phyloP scores from a whole-genome alignment of 495 filamentous ascomycete species.

The Glutinoglossum americanum region DNA sequence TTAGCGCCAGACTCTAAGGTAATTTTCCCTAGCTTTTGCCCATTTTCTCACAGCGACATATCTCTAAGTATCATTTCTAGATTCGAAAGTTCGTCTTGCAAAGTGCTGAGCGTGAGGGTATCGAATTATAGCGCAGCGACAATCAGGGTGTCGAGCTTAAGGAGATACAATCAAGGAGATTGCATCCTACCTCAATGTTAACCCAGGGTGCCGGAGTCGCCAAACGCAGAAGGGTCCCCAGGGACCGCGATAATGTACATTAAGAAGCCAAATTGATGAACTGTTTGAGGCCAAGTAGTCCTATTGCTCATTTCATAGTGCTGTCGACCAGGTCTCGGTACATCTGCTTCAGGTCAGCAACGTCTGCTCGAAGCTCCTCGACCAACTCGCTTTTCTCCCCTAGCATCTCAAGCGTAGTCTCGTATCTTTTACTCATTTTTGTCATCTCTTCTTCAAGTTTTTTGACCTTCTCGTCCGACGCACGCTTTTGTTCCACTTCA shows the following conservation, averaged over 20 bases:
- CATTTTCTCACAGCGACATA: neutral
- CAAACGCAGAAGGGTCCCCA: neutral
- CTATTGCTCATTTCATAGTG: conserved; percentile 40
- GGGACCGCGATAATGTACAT: neutral
- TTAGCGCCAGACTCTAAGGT: conserved; percentile 68
- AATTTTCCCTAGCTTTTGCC: neutral
- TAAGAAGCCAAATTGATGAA: neutral
- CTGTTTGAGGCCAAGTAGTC: neutral
- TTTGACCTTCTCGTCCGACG: conserved; percentile 32
- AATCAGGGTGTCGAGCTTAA: neutral
- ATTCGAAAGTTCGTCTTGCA: conserved; percentile 57
- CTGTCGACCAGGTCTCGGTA: conserved; percentile 80
- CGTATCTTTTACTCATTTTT: conserved; percentile 49
- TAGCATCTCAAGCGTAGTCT: conserved; percentile 81
- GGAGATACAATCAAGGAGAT: neutral
- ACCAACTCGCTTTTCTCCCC: conserved; percentile 93
- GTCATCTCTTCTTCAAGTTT: conserved; percentile 43
- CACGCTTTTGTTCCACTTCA: conserved; percentile 51
- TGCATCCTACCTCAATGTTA: neutral
- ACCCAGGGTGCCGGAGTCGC: neutral
- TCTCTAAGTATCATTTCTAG: conserved; percentile 19
- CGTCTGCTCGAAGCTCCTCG: conserved; percentile 73
- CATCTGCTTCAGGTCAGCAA: conserved; percentile 82
- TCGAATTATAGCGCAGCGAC: conserved; percentile 29
- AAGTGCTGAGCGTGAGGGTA: conserved; percentile 65